Conservation (phyloP, 2,329 filamentous ascomycete species). For the Acarospora socialis region DNA sequence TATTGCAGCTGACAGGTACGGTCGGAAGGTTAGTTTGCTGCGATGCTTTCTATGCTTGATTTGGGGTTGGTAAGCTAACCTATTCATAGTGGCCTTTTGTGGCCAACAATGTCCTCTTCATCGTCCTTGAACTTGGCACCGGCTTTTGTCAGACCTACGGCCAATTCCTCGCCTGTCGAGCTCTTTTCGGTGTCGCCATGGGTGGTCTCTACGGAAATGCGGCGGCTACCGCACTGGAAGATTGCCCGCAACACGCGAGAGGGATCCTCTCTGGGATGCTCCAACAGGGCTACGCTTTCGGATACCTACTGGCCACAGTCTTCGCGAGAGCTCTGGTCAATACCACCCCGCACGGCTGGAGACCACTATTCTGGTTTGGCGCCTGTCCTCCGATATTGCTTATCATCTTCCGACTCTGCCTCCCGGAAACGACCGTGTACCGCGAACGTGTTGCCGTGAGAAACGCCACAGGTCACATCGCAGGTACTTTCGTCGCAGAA, state of each 20-base stretch:
- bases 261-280: conserved; percentile 48
- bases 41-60: neutral
- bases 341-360: conserved; percentile 67
- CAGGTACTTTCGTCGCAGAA: conserved; percentile 57
- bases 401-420: conserved; percentile 60
- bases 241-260: conserved; percentile 43
- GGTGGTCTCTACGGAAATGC: conserved; percentile 48
- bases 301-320: conserved; percentile 46
- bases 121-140: conserved; percentile 45
- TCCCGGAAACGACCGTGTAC: conserved; percentile 68
- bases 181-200: conserved; percentile 51
- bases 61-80: conserved; percentile 16
- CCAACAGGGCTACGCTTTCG: conserved; percentile 50
- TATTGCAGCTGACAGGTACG: conserved; percentile 38
- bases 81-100: conserved; percentile 43
- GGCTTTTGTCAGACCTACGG: conserved; percentile 45
- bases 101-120: conserved; percentile 46
- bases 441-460: conserved; percentile 51
- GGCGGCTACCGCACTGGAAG: conserved; percentile 47
- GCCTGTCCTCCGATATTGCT: conserved; percentile 67
- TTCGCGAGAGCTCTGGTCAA: conserved; percentile 38
- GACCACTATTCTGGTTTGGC: conserved; percentile 81
- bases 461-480: conserved; percentile 43
- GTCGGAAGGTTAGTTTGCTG: conserved; percentile 42
- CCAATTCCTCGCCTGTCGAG: conserved; percentile 44